A percentile compares a stretch with the other conserved stretches of the same genome.
Conservation (phyloP, 257 asterid genomes). For the Nicotiana tomentosiformis region DNA sequence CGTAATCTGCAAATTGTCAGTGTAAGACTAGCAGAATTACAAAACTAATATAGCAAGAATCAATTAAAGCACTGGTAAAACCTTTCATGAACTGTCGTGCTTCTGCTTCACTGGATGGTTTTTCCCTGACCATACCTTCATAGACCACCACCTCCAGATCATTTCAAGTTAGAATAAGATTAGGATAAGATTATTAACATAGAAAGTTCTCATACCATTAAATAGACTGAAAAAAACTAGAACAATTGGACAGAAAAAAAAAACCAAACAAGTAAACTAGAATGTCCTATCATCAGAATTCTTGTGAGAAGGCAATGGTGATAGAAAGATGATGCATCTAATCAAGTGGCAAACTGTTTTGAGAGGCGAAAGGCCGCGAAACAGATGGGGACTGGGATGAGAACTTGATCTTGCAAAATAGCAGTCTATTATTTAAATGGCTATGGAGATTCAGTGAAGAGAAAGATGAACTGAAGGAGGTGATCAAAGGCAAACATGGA, state of each 20-base stretch:
- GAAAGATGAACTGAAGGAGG: neutral
- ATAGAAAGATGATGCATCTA: neutral
- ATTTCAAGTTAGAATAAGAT: conserved; percentile 34
- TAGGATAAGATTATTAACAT: conserved; percentile 32
- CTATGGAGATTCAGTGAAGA: neutral
- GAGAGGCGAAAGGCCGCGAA: neutral
- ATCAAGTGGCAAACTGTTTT: neutral
- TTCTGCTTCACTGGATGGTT: conserved; percentile 85
- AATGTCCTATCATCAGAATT: conserved; percentile 9
- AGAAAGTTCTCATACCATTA: neutral
- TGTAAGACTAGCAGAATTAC: conserved; percentile 17
- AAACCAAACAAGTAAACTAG: neutral
- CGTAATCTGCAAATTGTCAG: conserved; percentile 45
- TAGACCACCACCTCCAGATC: conserved; percentile 92
- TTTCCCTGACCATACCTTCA: conserved; percentile 86
- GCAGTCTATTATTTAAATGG: neutral
- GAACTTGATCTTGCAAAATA: neutral
- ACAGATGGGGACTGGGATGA: neutral
- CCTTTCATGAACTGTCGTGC: conserved; percentile 83
- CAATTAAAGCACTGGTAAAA: conserved; percentile 14
- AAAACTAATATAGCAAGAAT: neutral
- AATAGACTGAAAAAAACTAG: neutral
- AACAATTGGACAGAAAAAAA: neutral
- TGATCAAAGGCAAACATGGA: neutral
- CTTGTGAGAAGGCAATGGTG: neutral